Base-by-base conservation (phyloP, 176 grass and related monocot genomes). In the Dactylis glomerata region DNA sequence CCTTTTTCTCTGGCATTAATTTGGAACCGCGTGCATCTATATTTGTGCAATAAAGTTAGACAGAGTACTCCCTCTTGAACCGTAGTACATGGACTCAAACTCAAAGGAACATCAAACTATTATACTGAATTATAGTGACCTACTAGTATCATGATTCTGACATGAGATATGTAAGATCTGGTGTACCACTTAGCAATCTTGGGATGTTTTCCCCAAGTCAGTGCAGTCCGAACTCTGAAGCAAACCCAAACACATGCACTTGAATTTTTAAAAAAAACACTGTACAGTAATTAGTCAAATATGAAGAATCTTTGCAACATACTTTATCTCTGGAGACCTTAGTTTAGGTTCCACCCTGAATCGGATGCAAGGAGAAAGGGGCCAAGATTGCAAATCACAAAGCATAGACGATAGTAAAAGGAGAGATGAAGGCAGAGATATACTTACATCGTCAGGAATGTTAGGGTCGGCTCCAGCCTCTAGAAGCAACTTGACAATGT, bases 381-480 rank as follows among this genome's bases (percentile, higher is more conserved):
- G 19, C 16, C 23, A 55, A 16, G 8, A 77, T 56, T 52, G 45
- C 5, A 38, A 63, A 13, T 30, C 28, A 32, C 10, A 33, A 49
- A 51, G 13, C 28, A 11, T 49, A 5, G 34, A 63, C 33, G 30
- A 12, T 44, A 47, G 32, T 9, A 61, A 62, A 71, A 14, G 27
- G 40, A 63, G 40, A 45, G 51, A 11, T 2, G 13, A 79, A 71
- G 19, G 6, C 13, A 23, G 40, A 74, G 50, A 6, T 8, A 72
- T 27, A 66, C 13, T 76, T 70, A 72, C 89, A 19, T 74, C 13
- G 28, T 85, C 51, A 36, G 34, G 24, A 32, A 91, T 41, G 76
- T 91, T 91, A 34, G 74, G 84, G 17, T 91, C 76, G n/a, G 85
- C 66, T 67, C 84, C 85, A 87, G 67, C 24, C 54, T 85, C 75